Base-by-base conservation (phyloP, 306 rosid species). In the Nissolia schottii region DNA sequence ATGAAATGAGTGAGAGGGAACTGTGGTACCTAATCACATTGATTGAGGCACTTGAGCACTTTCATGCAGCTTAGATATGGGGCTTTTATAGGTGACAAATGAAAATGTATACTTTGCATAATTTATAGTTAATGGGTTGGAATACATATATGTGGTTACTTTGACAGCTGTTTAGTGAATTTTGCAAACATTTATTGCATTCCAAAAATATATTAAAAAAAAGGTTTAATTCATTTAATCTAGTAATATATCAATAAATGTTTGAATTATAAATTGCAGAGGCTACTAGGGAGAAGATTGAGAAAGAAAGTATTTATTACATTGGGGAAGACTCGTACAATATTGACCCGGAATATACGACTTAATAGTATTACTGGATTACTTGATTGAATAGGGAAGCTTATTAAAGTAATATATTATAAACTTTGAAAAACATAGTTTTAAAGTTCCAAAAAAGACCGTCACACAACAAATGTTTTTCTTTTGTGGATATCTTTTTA, bases 171-270 rank as follows among this genome's bases (percentile, higher is more conserved):
- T 59, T 45, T 55, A 11, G 10, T 27, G 10, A 10, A 20, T 60
- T 15, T 40, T 24, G 38, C 10, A 73, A 43, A 61, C 41, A 60
- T 76, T 70, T 20, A 60, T 53, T 64, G 11, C 4, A 51, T 65
- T 81, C 55, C 43, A 14, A 51, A 41, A 32, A 32, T 9, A 55
- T n/a, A n/a, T n/a, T n/a, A 10, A 45, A 28, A 13, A 62, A 27
- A 4, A 14, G 2, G 61, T 6, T 40, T 68, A 77, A 82, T 64
- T 64, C 22, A 67, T 67, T 82, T 58, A 66, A 81, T 31, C 23
- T 38, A 29, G 32, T 43, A 9, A 59, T 57, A 16, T 24, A 19
- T 32, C 1, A 34, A 29, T 63, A 31, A 67, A 67, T 48, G 11
- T 14, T 49, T 12, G n/a, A 9, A 7, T 15, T 19, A 20, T 28